Evolutionary conservation across 1,284 basidiomycete genomes (phyloP), one percentile per base, ranked within the genome.

Genomic region (Sporisorium exsertum): DNA sequence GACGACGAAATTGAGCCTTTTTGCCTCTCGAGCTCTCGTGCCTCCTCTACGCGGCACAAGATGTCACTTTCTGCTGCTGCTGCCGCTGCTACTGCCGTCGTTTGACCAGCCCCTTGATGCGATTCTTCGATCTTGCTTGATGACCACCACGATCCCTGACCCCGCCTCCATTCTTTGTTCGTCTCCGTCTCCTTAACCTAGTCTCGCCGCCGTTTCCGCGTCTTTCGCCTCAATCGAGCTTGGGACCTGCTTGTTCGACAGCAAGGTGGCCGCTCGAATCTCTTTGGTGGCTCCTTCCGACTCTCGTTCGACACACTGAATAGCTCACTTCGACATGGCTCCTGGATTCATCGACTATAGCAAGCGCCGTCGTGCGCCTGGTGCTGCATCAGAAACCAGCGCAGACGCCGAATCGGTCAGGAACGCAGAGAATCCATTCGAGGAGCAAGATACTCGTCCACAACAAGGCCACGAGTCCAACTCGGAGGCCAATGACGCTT

Each of bases 331-430:
- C 27, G 40, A 43, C 49, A 76, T 68, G 64, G 55, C 59, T 22
- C 56, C 71, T 22, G 64, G 60, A 45, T 75, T 78, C 58, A 78
- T 80, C 76, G 76, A 80, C 65, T 80, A 80, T 64, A 72, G 71
- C 58, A 59, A 43, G 53, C 65, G 75, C 45, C n/a, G 57, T 3
- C 77, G 73, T 15, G 52, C 53, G 0, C 57, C 60, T 8, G 64
- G 46, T n/a, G 45, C 63, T 15, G 59, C 58, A 10, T 74, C 72
- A 32, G 72, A 69, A 13, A 61, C 66, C 33, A 66, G 63, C 56
- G 62, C 59, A 26, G 66, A 65, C 26, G 52, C 35, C 5, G 35
- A 62, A 22, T 32, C 57, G 24, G 45, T 59, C 3, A 22, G 27
- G 0, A 42, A 47, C 27, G 20, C 20, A 24, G 42, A 53, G 2